Evolutionary conservation across 768 basidiomycete genomes (phyloP).

Genomic region (Termitomyces sp.): DNA sequence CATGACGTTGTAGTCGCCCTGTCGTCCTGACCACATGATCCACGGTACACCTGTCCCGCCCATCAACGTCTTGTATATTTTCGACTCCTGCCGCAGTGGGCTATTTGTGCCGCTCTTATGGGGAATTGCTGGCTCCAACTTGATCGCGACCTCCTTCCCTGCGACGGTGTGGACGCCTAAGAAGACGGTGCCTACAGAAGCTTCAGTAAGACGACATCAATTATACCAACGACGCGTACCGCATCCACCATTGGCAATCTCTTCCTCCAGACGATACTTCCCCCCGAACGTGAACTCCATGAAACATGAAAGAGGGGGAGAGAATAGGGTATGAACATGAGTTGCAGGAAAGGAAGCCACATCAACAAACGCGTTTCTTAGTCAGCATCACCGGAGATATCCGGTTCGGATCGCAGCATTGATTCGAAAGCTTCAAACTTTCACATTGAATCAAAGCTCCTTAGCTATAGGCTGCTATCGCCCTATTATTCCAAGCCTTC

Average conservation of each 20-base stretch:
- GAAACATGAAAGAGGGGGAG: not conserved
- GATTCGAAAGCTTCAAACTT: too few species aligned
- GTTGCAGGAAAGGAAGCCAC: not conserved
- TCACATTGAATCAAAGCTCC: too few species aligned
- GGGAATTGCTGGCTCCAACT: constrained; percentile 64
- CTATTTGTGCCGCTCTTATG: constrained; percentile 38
- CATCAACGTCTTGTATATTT: constrained; percentile 89
- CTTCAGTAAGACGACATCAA: constrained; percentile 8
- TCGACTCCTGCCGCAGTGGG: constrained; percentile 83
- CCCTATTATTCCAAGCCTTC: not conserved
- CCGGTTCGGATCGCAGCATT: too few species aligned
- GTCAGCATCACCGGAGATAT: constrained; percentile 14
- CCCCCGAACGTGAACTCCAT: constrained; percentile 59
- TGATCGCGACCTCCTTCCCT: constrained; percentile 83
- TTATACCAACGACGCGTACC: constrained; percentile 36
- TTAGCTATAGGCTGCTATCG: not conserved
- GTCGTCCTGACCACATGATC: constrained; percentile 88
- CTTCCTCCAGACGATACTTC: constrained; percentile 75
- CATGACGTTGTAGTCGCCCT: constrained; percentile 96
- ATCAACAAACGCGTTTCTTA: constrained; percentile 21
- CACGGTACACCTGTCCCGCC: constrained; percentile 88
- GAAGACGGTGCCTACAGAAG: constrained; percentile 63
- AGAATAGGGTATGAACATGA: not conserved
- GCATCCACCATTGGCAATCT: constrained; percentile 79
- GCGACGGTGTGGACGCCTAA: constrained; percentile 77